Conservation (phyloP, 768 basidiomycete genomes). For the Amanita exitialis region DNA sequence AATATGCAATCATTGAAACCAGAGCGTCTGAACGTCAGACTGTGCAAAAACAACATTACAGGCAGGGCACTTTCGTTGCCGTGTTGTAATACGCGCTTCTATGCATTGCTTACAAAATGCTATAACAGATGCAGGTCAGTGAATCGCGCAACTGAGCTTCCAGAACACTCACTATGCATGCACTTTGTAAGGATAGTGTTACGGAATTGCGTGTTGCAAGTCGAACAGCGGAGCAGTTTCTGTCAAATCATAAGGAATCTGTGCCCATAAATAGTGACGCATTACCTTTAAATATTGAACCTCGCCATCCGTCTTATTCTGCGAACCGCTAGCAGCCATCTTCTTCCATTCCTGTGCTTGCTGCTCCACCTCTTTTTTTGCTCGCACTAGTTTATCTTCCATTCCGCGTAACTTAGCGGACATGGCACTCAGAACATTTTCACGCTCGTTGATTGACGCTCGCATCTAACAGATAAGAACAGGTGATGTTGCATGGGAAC, state of each 20-base stretch:
- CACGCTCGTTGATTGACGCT: conserved; percentile 22
- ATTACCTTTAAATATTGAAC: conserved; percentile 53
- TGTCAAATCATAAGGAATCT: conserved; percentile 17
- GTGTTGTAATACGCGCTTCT: conserved; percentile 77
- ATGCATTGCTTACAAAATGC: conserved; percentile 83
- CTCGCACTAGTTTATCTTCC: conserved; percentile 38
- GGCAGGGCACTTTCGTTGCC: conserved; percentile 91
- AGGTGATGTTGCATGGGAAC: not conserved
- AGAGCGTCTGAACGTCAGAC: conserved; percentile 58
- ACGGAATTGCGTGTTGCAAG: conserved; percentile 71
- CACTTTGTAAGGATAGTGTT: conserved; percentile 79
- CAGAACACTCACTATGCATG: conserved; percentile 71
- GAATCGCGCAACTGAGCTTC: not conserved
- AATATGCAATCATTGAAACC: conserved; percentile 30
- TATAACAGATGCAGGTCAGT: conserved; percentile 17
- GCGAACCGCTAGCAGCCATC: conserved; percentile 18
- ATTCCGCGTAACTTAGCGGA: conserved; percentile 27
- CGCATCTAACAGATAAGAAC: conserved; percentile 16
- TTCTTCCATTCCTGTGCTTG: conserved; percentile 37
- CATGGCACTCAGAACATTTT: conserved; percentile 19
- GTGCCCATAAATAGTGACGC: not conserved
- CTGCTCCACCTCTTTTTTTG: conserved; percentile 44
- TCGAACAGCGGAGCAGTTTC: conserved; percentile 83
- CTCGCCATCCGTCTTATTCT: conserved; percentile 21
- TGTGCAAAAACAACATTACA: conserved; percentile 77